phyloP scores from a whole-genome alignment of 2,329 filamentous ascomycete species.

The Neonectria ditissima region DNA sequence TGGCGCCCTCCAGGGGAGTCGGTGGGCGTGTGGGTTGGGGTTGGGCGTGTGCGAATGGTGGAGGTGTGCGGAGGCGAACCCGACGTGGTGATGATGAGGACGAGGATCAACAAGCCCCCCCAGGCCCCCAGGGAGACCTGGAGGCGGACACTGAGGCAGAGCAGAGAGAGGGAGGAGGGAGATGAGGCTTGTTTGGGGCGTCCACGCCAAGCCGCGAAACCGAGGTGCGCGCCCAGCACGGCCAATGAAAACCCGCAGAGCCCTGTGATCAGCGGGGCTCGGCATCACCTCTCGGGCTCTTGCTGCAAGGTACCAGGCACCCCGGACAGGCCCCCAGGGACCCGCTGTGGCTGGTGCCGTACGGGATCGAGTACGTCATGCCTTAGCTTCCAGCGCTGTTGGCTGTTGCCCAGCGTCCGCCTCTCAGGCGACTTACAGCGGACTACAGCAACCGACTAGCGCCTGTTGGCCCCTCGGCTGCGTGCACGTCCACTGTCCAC shows the following conservation, averaged over 20 bases:
- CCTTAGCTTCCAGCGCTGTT: neutral
- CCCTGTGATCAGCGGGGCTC: neutral
- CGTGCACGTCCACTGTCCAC: slow-evolving; percentile 12
- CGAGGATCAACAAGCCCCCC: slow-evolving; percentile 1
- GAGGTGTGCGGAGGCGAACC: slow-evolving; percentile 25
- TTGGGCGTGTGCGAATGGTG: slow-evolving; percentile 30
- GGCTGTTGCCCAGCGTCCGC: neutral
- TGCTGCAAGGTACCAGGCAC: slow-evolving; percentile 23
- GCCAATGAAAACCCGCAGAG: neutral
- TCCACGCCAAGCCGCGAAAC: slow-evolving; percentile 24
- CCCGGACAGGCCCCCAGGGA: neutral
- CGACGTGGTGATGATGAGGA: slow-evolving; percentile 10
- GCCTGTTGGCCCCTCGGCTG: slow-evolving; percentile 26
- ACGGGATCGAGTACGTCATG: neutral
- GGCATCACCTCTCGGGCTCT: slow-evolving; percentile 8
- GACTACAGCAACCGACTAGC: slow-evolving; percentile 3
- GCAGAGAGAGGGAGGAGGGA: slow-evolving; percentile 26
- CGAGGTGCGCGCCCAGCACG: neutral
- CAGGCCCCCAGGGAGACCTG: neutral
- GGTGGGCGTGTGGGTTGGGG: slow-evolving; percentile 17
- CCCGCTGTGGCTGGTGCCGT: slow-evolving; percentile 25
- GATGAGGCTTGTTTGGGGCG: slow-evolving; percentile 46
- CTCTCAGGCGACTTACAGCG: slow-evolving; percentile 4
- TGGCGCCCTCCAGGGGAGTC: slow-evolving; percentile 17
- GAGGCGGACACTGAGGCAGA: neutral